Conservation (phyloP, 2,329 filamentous ascomycete species). For the Arthroderma sp. region DNA sequence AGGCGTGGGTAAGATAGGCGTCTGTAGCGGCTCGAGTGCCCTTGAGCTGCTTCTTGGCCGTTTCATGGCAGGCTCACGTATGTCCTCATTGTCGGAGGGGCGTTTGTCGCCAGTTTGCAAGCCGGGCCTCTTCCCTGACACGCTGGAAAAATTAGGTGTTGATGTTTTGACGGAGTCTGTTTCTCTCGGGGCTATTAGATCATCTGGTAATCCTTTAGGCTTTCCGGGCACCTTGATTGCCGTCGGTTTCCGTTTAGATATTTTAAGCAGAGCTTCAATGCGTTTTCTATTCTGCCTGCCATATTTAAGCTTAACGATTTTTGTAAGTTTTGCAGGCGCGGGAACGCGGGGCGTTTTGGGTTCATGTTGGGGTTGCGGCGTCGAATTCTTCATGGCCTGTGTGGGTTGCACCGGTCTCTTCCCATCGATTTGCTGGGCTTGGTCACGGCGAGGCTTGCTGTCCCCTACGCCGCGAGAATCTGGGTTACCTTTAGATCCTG, state of each 20-base stretch:
- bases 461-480: neutral
- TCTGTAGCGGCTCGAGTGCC: slow-evolving; percentile 23
- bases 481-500: neutral
- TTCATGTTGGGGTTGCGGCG: neutral
- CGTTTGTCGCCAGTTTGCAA: slow-evolving; percentile 15
- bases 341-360: neutral
- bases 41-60: slow-evolving; percentile 21
- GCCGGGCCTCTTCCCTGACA: slow-evolving; percentile 11
- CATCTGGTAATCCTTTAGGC: slow-evolving; percentile 15
- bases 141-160: slow-evolving; percentile 8
- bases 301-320: slow-evolving; percentile 40
- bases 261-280: slow-evolving; percentile 35
- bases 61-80: slow-evolving; percentile 19
- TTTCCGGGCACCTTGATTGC: slow-evolving; percentile 16
- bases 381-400: neutral
- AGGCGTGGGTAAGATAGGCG: slow-evolving; percentile 21
- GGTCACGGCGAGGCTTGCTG: neutral
- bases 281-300: slow-evolving; percentile 36
- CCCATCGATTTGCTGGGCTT: neutral
- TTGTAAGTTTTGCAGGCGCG: slow-evolving; percentile 14
- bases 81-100: slow-evolving; percentile 15
- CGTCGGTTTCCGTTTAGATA: slow-evolving; percentile 24
- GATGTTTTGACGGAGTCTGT: slow-evolving; percentile 10
- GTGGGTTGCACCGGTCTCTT: slow-evolving; percentile 5
- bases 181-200: slow-evolving; percentile 6